Conservation (phyloP, 768 basidiomycete species). For the Crepidotus variabilis region DNA sequence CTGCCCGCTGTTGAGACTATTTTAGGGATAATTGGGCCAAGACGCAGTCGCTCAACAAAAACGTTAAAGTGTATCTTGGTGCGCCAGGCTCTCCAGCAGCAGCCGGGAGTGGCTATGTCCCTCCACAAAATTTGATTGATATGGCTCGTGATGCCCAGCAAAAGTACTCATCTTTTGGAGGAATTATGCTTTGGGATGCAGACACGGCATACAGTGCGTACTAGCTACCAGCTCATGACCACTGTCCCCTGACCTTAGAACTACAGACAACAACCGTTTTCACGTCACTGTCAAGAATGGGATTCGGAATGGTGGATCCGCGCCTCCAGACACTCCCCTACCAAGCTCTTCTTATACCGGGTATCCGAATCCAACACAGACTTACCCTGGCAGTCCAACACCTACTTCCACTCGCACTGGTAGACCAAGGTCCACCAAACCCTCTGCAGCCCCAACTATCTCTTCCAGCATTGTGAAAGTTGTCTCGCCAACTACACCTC, state of each 20-base stretch:
- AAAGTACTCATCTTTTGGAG: conserved; percentile 58
- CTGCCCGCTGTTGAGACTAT: neutral
- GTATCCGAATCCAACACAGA: conserved; percentile 3
- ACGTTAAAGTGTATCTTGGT: conserved; percentile 60
- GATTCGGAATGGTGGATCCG: conserved; percentile 50
- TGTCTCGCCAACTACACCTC: neutral
- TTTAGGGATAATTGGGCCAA: conserved; percentile 59
- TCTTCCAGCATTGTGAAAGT: too few species aligned
- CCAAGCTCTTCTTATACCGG: conserved; percentile 7
- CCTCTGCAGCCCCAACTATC: too few species aligned
- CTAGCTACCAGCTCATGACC: neutral
- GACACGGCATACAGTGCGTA: conserved; percentile 38
- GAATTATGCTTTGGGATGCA: conserved; percentile 48
- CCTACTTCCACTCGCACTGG: conserved; percentile 3
- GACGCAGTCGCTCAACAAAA: conserved; percentile 48
- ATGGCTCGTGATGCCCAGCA: conserved; percentile 41
- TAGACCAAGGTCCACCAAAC: too few species aligned
- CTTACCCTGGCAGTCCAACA: conserved; percentile 1
- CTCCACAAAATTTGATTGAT: conserved; percentile 35
- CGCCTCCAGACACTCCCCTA: conserved; percentile 7
- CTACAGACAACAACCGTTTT: conserved; percentile 51
- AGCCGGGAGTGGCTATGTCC: conserved; percentile 51
- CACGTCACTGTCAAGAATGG: conserved; percentile 59
- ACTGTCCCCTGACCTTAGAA: neutral
- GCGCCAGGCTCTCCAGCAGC: conserved; percentile 50